Percentiles rank a stretch among this genome's conserved stretches.
Conservation (phyloP, 352 stramenopile species). For the Pythium apleroticum region DNA sequence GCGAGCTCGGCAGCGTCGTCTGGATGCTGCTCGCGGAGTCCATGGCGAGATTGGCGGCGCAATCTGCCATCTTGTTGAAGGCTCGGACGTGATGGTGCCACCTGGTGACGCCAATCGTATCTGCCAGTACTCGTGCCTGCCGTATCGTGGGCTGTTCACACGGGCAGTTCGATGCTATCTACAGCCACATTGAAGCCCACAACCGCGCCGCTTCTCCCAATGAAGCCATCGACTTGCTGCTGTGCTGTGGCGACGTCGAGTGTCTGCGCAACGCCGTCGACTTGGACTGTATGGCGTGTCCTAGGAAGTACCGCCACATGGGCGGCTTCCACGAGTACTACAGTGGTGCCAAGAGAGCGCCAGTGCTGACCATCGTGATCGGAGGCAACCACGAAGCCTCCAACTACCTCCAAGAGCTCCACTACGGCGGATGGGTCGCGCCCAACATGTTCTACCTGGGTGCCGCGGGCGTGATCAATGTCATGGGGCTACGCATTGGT, state of each 20-base stretch:
- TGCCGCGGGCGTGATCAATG: slow-evolving; percentile 89
- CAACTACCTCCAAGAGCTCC: slow-evolving; percentile 95
- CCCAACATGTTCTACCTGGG: slow-evolving; percentile 99
- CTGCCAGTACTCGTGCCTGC: neutral
- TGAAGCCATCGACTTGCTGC: slow-evolving; percentile 88
- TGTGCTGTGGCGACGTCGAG: slow-evolving; percentile 92
- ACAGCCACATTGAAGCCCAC: slow-evolving; percentile 81
- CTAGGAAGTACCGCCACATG: slow-evolving; percentile 93
- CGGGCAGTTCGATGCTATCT: slow-evolving; percentile 97
- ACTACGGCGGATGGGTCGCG: slow-evolving; percentile 97
- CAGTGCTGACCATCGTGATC: slow-evolving; percentile 96
- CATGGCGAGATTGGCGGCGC: slow-evolving; percentile 7
- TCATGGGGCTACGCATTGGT: slow-evolving; percentile 92
- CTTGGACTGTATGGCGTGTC: slow-evolving; percentile 97
- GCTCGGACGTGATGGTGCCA: slow-evolving; percentile 7
- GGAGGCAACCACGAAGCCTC: slow-evolving; percentile 99
- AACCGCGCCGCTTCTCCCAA: slow-evolving; percentile 19
- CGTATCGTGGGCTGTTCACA: slow-evolving; percentile 99
- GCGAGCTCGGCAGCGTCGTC: neutral
- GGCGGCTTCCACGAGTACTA: slow-evolving; percentile 96
- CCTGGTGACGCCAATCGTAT: neutral
- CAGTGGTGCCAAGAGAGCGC: slow-evolving; percentile 84
- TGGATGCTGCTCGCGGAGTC: neutral
- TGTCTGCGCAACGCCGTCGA: slow-evolving; percentile 36
- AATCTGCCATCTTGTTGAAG: slow-evolving; percentile 13